Percentiles rank a stretch among this genome's conserved stretches.
Conservation (phyloP, 2,329 filamentous ascomycete genomes). For the Penicillium griseofulvum region DNA sequence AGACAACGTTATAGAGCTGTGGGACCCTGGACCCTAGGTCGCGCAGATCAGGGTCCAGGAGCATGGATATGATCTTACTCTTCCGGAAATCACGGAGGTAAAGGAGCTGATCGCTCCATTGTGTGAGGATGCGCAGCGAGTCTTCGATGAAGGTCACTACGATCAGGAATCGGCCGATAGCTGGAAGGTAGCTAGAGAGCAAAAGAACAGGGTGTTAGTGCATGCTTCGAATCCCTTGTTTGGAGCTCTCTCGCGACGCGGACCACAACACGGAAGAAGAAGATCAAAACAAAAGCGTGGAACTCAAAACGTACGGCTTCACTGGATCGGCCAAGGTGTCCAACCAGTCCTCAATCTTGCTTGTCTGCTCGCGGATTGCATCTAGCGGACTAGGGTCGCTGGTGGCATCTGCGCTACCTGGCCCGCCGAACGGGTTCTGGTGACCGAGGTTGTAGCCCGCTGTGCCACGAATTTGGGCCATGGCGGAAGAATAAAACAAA, state of each 20-base stretch:
- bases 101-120: conserved; percentile 92
- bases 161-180: conserved; percentile 94
- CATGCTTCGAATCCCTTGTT: conserved; percentile 19
- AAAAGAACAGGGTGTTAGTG: conserved; percentile 33
- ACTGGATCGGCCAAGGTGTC: conserved; percentile 85
- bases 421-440: conserved; percentile 67
- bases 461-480: conserved; percentile 61
- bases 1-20: conserved; percentile 9
- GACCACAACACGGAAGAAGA: neutral
- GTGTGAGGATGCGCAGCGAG: conserved; percentile 90
- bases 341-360: conserved; percentile 94
- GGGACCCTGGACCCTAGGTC: conserved; percentile 1
- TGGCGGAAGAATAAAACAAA: conserved; percentile 24
- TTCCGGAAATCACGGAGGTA: conserved; percentile 91
- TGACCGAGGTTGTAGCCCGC: conserved; percentile 81
- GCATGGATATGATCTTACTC: conserved; percentile 60
- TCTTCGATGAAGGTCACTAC: conserved; percentile 98
- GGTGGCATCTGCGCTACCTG: conserved; percentile 57
- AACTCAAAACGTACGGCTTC: conserved; percentile 73
- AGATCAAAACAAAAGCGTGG: conserved; percentile 6
- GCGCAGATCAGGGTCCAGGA: conserved; percentile 9
- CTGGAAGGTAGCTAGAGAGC: conserved; percentile 73
- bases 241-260: conserved; percentile 1
- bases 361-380: conserved; percentile 87
- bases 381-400: conserved; percentile 77